phyloP scores from a whole-genome alignment of 441 rosid species.

The Dalechampia spathulata region DNA sequence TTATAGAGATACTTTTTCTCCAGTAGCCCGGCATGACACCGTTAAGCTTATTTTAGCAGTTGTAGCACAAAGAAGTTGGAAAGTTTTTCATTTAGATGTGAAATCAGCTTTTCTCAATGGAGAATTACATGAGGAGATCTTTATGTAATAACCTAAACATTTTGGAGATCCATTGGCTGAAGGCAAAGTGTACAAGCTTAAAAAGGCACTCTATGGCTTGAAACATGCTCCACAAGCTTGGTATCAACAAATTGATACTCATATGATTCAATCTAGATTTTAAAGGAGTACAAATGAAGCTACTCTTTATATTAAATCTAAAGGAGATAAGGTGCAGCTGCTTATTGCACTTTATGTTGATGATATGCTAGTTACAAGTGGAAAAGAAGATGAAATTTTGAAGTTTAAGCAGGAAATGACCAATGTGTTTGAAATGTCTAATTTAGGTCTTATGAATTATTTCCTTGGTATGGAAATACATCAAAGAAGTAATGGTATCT shows the following conservation, averaged over 20 bases:
- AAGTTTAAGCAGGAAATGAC: background rate
- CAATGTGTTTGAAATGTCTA: background rate
- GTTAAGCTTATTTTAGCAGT: background rate
- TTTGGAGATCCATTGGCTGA: background rate
- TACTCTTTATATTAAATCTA: background rate
- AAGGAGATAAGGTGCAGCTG: background rate
- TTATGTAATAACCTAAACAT: background rate
- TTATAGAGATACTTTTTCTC: background rate
- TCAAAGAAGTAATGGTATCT: too few species aligned
- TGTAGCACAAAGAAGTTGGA: background rate
- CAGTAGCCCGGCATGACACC: background rate
- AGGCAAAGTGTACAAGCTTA: background rate
- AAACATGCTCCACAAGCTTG: background rate
- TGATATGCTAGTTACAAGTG: background rate
- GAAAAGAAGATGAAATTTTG: rapidly evolving
- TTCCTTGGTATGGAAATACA: too few species aligned
- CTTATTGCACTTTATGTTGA: background rate
- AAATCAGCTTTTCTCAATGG: background rate
- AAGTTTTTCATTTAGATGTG: background rate
- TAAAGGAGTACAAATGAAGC: background rate
- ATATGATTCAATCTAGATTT: background rate
- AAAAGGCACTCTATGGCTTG: background rate
- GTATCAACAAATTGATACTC: background rate
- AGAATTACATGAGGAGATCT: background rate
- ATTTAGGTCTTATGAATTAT: too few species aligned